These are phyloP conservation scores for Panellus pusillus DNA, from an alignment of 768 basidiomycete genomes.

Conservation along the genomic window DNA sequence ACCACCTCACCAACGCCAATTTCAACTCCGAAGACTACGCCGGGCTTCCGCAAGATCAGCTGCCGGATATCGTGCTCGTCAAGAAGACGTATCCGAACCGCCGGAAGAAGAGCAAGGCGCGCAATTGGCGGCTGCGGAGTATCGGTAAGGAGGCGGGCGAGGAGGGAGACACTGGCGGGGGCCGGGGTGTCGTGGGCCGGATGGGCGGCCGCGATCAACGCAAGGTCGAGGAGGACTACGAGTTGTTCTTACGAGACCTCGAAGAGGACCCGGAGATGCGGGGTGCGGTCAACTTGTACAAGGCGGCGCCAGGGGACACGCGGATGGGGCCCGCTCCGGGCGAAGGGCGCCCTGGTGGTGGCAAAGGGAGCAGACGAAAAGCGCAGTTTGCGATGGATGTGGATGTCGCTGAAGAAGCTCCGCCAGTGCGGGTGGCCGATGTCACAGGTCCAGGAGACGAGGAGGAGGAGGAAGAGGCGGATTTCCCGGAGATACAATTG, in stretches of 20 bases:
- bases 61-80: slow-evolving; percentile 92
- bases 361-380: slow-evolving; percentile 37
- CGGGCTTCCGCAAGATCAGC: slow-evolving; percentile 56
- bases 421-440: slow-evolving; percentile 26
- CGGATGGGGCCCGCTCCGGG: slow-evolving; percentile 51
- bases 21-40: slow-evolving; percentile 91
- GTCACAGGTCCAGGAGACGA: slow-evolving; percentile 31
- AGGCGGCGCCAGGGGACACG: slow-evolving; percentile 47
- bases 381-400: slow-evolving; percentile 69
- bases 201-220: slow-evolving; percentile 87
- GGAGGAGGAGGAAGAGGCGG: slow-evolving; percentile 66
- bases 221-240: slow-evolving; percentile 97
- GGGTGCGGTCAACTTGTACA: slow-evolving; percentile 84
- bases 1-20: slow-evolving; percentile 84
- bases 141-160: slow-evolving; percentile 93
- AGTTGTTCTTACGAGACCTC: slow-evolving; percentile 88
- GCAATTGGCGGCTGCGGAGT: slow-evolving; percentile 86
- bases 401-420: slow-evolving; percentile 39
- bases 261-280: slow-evolving; percentile 96
- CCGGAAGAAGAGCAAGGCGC: slow-evolving; percentile 82
- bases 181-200: slow-evolving; percentile 84
- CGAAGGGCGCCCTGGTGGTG: slow-evolving; percentile 31
- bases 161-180: slow-evolving; percentile 75
- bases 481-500: slow-evolving; percentile 86
- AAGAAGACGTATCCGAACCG: slow-evolving; percentile 95